These are phyloP conservation scores for Trametes pubescens DNA, from an alignment of 1,284 basidiomycete genomes.

Conservation along the genomic window DNA sequence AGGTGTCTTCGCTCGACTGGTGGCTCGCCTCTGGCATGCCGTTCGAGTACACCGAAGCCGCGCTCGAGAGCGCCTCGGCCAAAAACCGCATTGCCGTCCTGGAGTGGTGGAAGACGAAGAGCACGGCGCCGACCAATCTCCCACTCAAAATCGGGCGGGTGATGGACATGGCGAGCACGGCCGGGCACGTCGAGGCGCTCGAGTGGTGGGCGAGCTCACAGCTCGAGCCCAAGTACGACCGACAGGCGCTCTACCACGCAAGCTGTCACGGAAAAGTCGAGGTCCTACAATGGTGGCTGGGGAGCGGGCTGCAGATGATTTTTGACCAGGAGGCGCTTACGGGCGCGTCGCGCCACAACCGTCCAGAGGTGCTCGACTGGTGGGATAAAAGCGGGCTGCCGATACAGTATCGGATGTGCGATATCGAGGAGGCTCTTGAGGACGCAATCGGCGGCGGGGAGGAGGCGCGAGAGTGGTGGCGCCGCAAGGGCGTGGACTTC, in stretches of 20 bases:
- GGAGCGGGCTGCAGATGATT: slow-evolving; percentile 74
- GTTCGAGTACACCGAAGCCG: slow-evolving; percentile 76
- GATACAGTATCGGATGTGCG: slow-evolving; percentile 84
- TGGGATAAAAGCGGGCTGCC: slow-evolving; percentile 81
- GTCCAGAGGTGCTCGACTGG: slow-evolving; percentile 85
- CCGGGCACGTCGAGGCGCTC: slow-evolving; percentile 73
- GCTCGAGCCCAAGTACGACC: slow-evolving; percentile 79
- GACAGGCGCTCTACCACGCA: slow-evolving; percentile 76
- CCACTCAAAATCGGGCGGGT: slow-evolving; percentile 81
- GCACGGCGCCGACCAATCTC: slow-evolving; percentile 41
- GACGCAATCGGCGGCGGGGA: slow-evolving; percentile 81
- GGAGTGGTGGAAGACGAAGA: slow-evolving; percentile 76
- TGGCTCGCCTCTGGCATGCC: slow-evolving; percentile 65
- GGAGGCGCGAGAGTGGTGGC: slow-evolving; percentile 80
- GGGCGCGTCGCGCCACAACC: slow-evolving; percentile 80
- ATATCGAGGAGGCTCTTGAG: slow-evolving; percentile 86
- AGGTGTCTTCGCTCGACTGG: slow-evolving; percentile 74
- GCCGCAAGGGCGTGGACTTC: slow-evolving; percentile 78
- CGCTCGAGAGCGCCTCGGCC: slow-evolving; percentile 78
- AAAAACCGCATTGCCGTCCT: slow-evolving; percentile 76
- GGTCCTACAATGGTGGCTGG: slow-evolving; percentile 84
- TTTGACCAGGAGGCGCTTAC: slow-evolving; percentile 82
- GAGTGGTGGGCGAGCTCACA: slow-evolving; percentile 86
- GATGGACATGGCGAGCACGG: slow-evolving; percentile 81
- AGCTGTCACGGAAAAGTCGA: slow-evolving; percentile 82